Base-by-base conservation (phyloP, 805 yeast species). In the Candida sithepensis region DNA sequence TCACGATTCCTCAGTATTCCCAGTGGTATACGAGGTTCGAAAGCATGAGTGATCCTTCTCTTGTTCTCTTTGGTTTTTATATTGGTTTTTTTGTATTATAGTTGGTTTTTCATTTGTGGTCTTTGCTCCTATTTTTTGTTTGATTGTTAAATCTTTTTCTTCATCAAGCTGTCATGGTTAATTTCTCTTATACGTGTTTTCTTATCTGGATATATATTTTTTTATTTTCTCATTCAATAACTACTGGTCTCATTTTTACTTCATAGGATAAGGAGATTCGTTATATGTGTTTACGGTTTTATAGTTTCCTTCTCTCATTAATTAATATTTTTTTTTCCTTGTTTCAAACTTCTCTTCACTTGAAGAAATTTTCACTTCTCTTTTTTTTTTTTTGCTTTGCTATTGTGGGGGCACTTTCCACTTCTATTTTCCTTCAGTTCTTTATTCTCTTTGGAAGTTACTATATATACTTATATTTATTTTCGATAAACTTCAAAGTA, bases 21-120 rank as follows among this genome's bases (percentile, higher is more conserved):
- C 55, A 9, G 48, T 50, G n/a, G 46, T 50, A 16, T 52, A 52
- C 22, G 50, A 51, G 39, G 39, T 44, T 28, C 46, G 41, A 33
- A 48, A 48, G 39, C 42, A 44, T 18, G 38, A 37, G 12, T 39
- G 26, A 36, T 37, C 21, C 5, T 14, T 30, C 14, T 30, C 4
- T 14, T 30, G 13, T 30, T 30, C 16, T 26, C 12, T 26, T 26
- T 6, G 13, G 13, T 12, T 30, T 30, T 12, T 14, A 30, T 30
- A 10, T 7, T 30, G 16, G 5, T 30, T 30, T 9, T 30, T 30
- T 30, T 30, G 7, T 30, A 12, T 30, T 30, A 30, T 12, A 12
- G 14, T 14, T 30, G 7, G 7, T 30, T 30, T 12, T 30, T n/a
- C n/a, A n/a, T n/a, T n/a, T n/a, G n/a, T n/a, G 30, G 12, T 8